phyloP scores from a whole-genome alignment of 2,329 filamentous ascomycete genomes.

The Colletotrichum viniferum region DNA sequence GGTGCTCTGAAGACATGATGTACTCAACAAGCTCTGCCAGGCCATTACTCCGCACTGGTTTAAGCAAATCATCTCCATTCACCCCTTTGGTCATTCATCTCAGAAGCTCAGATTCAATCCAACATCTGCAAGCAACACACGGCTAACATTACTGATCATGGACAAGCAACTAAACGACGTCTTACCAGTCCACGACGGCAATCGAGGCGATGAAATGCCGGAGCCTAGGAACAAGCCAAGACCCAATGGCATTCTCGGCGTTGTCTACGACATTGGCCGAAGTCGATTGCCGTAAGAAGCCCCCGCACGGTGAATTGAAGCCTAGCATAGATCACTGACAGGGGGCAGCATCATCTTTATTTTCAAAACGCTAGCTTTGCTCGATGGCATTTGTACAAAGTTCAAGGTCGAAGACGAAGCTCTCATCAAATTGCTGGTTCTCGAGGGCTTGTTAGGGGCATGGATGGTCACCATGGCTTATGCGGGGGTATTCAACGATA shows the following conservation, averaged over 20 bases:
- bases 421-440: background rate
- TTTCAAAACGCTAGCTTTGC: background rate
- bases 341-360: background rate
- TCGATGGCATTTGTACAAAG: background rate
- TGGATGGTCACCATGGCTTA: background rate
- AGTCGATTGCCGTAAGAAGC: background rate
- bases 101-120: background rate
- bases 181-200: background rate
- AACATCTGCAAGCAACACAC: background rate
- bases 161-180: background rate
- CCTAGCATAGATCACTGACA: background rate
- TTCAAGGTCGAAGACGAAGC: background rate
- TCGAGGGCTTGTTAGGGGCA: background rate
- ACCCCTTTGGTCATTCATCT: background rate
- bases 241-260: background rate
- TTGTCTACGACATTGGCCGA: background rate
- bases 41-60: background rate
- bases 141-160: background rate
- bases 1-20: background rate
- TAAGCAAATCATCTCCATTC: background rate
- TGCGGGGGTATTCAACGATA: background rate
- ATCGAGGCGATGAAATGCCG: background rate
- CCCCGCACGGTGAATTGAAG: rapidly evolving
- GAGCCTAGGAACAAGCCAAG: background rate
- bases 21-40: background rate